phyloP scores from a whole-genome alignment of 495 filamentous ascomycete genomes.

The Trichodelitschia bisporula region DNA sequence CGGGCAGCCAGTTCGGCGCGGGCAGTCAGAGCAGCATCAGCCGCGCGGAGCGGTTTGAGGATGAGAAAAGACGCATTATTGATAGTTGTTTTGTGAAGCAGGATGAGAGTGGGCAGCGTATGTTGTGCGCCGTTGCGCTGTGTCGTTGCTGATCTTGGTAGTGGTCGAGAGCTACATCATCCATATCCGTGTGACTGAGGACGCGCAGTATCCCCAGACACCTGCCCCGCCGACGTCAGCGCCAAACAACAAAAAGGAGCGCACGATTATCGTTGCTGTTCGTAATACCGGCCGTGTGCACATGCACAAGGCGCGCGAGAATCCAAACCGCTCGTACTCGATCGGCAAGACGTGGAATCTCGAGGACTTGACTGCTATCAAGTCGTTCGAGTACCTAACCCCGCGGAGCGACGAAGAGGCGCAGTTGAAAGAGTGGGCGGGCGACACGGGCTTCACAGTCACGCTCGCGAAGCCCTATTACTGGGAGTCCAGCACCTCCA shows the following conservation, averaged over 20 bases:
- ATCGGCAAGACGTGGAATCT: conserved; percentile 96
- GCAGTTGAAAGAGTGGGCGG: conserved; percentile 51
- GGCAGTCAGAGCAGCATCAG: too few relatives aligned
- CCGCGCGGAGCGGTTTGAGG: conserved; percentile 77
- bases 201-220: conserved; percentile 55
- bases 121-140: too few relatives aligned
- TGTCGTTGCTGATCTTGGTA: conserved; percentile 18
- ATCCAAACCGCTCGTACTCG: conserved; percentile 76
- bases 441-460: conserved; percentile 63
- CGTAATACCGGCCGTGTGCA: conserved; percentile 77
- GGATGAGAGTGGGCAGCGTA: conserved; percentile 61
- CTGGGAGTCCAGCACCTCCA: conserved; percentile 74
- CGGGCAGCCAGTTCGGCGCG: too few relatives aligned
- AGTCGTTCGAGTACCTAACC: conserved; percentile 40
- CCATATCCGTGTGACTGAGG: conserved; percentile 75
- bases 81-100: conserved; percentile 77
- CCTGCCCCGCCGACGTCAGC: conserved; percentile 53
- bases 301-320: conserved; percentile 92
- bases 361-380: conserved; percentile 58
- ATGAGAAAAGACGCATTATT: conserved; percentile 82
- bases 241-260: conserved; percentile 55
- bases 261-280: conserved; percentile 79
- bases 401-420: conserved; percentile 30
- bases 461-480: conserved; percentile 86
- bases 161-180: conserved; percentile 93